Evolutionary conservation across 2,329 filamentous ascomycete genomes (phyloP).

Genomic region (Verticillium albo-atrum): DNA sequence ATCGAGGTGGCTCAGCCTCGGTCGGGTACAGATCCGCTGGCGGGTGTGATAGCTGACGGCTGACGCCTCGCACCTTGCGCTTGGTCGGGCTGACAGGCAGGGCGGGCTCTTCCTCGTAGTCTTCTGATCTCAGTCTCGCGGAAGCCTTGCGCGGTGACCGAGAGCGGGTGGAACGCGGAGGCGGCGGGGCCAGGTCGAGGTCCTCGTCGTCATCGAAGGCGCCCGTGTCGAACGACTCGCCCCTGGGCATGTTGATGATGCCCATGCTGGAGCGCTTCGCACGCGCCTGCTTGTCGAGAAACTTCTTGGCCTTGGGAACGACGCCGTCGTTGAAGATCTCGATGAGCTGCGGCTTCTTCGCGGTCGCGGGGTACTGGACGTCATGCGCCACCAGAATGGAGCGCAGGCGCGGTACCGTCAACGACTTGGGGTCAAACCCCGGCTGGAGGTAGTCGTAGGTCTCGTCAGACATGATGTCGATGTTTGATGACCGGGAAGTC

Average conservation of each 20-base stretch:
- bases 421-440: slow-evolving; percentile 75
- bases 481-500: neutral
- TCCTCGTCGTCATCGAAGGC: slow-evolving; percentile 61
- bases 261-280: slow-evolving; percentile 85
- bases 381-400: slow-evolving; percentile 89
- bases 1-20: slow-evolving; percentile 22
- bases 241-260: slow-evolving; percentile 58
- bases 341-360: slow-evolving; percentile 87
- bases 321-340: slow-evolving; percentile 78
- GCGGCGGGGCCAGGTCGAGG: slow-evolving; percentile 48
- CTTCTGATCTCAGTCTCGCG: slow-evolving; percentile 47
- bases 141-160: slow-evolving; percentile 52
- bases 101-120: slow-evolving; percentile 28
- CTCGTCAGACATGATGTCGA: slow-evolving; percentile 57
- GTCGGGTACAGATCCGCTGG: slow-evolving; percentile 46
- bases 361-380: slow-evolving; percentile 77
- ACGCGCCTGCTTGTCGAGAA: slow-evolving; percentile 69
- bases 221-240: slow-evolving; percentile 49
- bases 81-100: slow-evolving; percentile 43
- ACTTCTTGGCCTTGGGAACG: slow-evolving; percentile 69
- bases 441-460: slow-evolving; percentile 75
- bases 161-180: slow-evolving; percentile 45
- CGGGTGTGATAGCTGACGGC: slow-evolving; percentile 46
- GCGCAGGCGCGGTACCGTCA: slow-evolving; percentile 85
- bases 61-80: slow-evolving; percentile 48